Evolutionary conservation across 2,329 filamentous ascomycete species (phyloP).

Genomic region (Bipolaris victoriae): DNA sequence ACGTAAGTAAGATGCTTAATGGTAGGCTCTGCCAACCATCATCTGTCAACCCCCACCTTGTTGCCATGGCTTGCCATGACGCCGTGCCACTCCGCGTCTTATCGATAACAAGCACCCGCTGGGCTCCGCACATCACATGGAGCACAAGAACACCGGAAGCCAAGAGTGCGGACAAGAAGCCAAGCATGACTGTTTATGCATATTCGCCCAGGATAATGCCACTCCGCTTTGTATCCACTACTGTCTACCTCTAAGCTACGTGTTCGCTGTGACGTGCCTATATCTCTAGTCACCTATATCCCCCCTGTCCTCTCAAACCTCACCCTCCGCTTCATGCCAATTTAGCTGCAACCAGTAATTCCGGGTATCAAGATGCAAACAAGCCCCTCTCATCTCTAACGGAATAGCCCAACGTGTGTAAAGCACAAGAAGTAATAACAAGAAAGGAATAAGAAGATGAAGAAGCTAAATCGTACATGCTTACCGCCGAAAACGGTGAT

Average conservation of each 20-base stretch:
- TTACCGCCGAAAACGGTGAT: not conserved
- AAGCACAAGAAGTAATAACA: not conserved
- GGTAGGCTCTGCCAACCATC: not conserved
- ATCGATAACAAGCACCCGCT: not conserved
- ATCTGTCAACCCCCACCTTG: not conserved
- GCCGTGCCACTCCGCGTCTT: not conserved
- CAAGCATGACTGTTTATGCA: too few relatives aligned
- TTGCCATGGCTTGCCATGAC: not conserved
- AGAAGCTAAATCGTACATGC: not conserved
- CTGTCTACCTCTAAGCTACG: too few relatives aligned
- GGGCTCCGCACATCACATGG: too few relatives aligned
- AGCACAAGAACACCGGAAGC: too few relatives aligned
- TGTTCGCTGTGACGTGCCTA: not conserved
- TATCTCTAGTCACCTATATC: not conserved
- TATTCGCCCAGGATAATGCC: too few relatives aligned
- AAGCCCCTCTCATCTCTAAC: not conserved
- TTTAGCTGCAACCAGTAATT: not conserved
- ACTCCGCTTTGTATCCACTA: too few relatives aligned
- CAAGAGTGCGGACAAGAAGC: too few relatives aligned
- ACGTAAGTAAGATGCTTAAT: not conserved
- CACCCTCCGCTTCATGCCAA: not conserved
- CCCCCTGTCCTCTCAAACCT: not conserved
- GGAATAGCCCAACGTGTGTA: not conserved
- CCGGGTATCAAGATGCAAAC: not conserved
- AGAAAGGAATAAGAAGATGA: not conserved